Evolutionary conservation across 164 flowering plant genomes (phyloP), one percentile per base, ranked within the genome.

Genomic region (Vitis amurensis): DNA sequence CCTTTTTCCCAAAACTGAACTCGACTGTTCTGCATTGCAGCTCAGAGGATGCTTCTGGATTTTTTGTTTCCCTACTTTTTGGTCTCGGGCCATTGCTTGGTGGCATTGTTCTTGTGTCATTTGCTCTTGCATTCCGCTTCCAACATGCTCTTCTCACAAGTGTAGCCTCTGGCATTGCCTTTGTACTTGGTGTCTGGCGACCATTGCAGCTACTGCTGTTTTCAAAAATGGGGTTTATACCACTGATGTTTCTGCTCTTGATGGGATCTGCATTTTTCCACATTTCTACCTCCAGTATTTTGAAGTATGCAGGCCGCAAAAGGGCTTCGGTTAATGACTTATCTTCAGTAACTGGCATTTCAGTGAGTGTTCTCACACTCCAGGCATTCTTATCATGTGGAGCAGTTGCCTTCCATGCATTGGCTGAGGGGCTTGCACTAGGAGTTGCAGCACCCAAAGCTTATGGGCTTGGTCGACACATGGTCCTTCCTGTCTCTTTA

Each of bases 361-460:
- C 91, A 5, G 55, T 90, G 56, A 95, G 97, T 71, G 78, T 86
- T 27, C 85, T 83, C 57, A 92, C 94, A 44, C 85, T 94, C 23
- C 91, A 88, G 66, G 84, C 98, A 68, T 86, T 92, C 77, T 52
- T 92, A n/a, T 88, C 94, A 59, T 92, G 97, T 70, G 83, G 83
- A 44, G 88, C 92, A 2, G 73, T 92, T 31, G 91, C 85, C 61
- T 75, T 94, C 16, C 98, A 94, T 77, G 98, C 97, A 57, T 71
- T 92, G 66, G 89, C 92, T 0, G 98, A 94, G 74, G 97, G 98
- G 14, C 92, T 94, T 56, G 98, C 98, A 9, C 81, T 90, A 2
- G 99, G 98, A 14, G 98, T 93, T 19, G 97, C 99, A 49, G 99
- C 98, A 60, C 99, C 98, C 47, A 95, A 93, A 77, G 99, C 98